Evolutionary conservation across 2,329 filamentous ascomycete genomes (phyloP).

Genomic region (Tolypocladium guangdongense): DNA sequence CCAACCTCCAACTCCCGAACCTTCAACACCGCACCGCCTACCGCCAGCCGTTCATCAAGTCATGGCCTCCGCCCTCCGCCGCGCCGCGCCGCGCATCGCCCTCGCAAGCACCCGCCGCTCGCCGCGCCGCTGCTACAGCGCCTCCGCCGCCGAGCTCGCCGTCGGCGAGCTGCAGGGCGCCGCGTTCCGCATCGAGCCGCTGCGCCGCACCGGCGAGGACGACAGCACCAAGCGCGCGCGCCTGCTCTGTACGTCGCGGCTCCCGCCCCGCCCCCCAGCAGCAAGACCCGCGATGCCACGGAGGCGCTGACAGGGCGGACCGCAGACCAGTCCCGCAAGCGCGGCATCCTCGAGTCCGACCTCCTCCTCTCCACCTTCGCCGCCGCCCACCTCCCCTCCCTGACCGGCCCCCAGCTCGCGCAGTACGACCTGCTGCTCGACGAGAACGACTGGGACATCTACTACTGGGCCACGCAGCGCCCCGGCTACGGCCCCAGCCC

Average conservation of each 20-base stretch:
- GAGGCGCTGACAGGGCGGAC: not conserved
- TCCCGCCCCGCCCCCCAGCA: too few species aligned
- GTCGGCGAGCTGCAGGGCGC: conserved; percentile 84
- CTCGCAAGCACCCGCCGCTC: not conserved
- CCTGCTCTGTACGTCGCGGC: conserved; percentile 59
- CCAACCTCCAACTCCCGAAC: not conserved
- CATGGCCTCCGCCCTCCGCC: conserved; percentile 9
- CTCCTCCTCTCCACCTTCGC: conserved; percentile 95
- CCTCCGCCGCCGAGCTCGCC: conserved; percentile 44
- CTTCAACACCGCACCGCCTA: not conserved
- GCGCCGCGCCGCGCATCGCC: conserved; percentile 6
- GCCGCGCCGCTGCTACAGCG: not conserved
- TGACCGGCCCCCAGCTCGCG: conserved; percentile 62
- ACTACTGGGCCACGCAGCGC: conserved; percentile 97
- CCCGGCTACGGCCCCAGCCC: conserved; percentile 23
- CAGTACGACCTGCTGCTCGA: conserved; percentile 91
- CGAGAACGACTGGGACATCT: conserved; percentile 99
- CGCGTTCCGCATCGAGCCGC: conserved; percentile 80
- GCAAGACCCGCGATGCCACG: too few species aligned
- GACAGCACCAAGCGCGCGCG: conserved; percentile 77
- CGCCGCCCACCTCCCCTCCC: conserved; percentile 60
- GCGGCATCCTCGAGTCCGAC: conserved; percentile 90
- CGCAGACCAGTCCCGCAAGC: conserved; percentile 89
- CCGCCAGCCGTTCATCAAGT: not conserved
- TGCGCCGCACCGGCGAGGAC: conserved; percentile 76